These are phyloP conservation scores for Striga hermonthica DNA, from an alignment of 305 asterid genomes.

Conservation along the genomic window DNA sequence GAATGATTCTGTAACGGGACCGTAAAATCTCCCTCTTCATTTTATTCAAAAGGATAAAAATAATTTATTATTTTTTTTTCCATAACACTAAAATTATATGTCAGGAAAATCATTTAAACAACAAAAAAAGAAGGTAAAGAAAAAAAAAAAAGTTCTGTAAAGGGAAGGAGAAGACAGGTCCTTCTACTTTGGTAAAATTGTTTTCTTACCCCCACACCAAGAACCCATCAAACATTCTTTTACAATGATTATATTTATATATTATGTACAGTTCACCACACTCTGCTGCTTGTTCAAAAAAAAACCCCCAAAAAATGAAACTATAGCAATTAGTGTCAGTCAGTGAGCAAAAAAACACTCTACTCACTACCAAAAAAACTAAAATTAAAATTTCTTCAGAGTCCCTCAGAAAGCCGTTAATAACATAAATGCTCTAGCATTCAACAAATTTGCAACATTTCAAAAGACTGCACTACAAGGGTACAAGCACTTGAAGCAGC, in stretches of 20 bases:
- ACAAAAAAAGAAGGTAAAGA: too few species aligned
- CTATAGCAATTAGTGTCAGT: neutral
- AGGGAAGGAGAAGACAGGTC: neutral
- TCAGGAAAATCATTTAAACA: too few species aligned
- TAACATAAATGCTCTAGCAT: neutral
- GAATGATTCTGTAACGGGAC: too few species aligned
- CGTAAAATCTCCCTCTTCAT: too few species aligned
- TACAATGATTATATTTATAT: neutral
- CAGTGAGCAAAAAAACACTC: neutral
- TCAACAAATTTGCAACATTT: neutral
- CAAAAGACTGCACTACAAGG: neutral
- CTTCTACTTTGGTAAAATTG: neutral
- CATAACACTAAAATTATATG: too few species aligned
- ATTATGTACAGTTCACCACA: neutral
- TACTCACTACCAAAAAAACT: too few species aligned
- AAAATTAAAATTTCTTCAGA: neutral
- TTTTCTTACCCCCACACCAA: neutral
- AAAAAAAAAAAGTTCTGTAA: too few species aligned
- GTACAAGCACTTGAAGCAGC: conserved; percentile 26
- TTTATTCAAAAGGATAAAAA: too few species aligned
- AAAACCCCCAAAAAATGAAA: too few species aligned
- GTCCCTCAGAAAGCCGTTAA: neutral
- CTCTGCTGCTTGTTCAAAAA: neutral
- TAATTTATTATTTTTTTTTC: too few species aligned
- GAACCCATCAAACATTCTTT: neutral